A percentile compares a stretch with the other conserved stretches of the same genome.
Conservation (phyloP, 2,329 filamentous ascomycete genomes). For the Pseudovirgaria hyperparasitica region DNA sequence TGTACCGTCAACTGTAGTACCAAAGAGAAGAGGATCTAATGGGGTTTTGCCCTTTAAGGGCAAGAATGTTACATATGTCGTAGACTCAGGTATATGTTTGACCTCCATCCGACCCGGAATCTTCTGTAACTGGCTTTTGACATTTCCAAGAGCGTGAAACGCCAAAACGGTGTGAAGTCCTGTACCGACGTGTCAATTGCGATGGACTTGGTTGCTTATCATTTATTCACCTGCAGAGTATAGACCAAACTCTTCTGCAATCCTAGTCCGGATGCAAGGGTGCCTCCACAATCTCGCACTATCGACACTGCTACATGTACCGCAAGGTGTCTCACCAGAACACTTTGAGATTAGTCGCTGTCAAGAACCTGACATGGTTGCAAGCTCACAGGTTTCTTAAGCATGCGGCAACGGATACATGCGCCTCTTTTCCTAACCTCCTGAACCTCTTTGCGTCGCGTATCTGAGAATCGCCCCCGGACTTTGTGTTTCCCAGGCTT, state of each 20-base stretch:
- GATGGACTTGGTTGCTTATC: conserved; percentile 5
- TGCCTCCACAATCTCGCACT: conserved; percentile 49
- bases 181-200: conserved; percentile 1
- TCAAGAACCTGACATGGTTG: background rate
- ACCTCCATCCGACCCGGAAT: conserved; percentile 41
- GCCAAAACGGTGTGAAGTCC: conserved; percentile 39
- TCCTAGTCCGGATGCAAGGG: conserved; percentile 44
- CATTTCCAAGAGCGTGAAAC: conserved; percentile 36
- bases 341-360: conserved; percentile 20
- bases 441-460: conserved; percentile 45
- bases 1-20: conserved; percentile 3
- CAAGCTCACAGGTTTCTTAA: conserved; percentile 40
- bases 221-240: conserved; percentile 37
- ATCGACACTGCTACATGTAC: conserved; percentile 45
- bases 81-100: conserved; percentile 34
- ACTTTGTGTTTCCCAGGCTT: conserved; percentile 33
- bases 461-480: conserved; percentile 43
- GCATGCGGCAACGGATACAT: conserved; percentile 50
- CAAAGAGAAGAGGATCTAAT: conserved; percentile 24
- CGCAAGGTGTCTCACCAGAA: conserved; percentile 47
- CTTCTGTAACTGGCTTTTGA: conserved; percentile 36
- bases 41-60: conserved; percentile 24
- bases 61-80: conserved; percentile 36
- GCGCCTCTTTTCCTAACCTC: conserved; percentile 47
- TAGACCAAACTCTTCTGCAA: conserved; percentile 45